Conservation (phyloP, 2,329 filamentous ascomycete genomes). For the Talaromyces pinophilus region DNA sequence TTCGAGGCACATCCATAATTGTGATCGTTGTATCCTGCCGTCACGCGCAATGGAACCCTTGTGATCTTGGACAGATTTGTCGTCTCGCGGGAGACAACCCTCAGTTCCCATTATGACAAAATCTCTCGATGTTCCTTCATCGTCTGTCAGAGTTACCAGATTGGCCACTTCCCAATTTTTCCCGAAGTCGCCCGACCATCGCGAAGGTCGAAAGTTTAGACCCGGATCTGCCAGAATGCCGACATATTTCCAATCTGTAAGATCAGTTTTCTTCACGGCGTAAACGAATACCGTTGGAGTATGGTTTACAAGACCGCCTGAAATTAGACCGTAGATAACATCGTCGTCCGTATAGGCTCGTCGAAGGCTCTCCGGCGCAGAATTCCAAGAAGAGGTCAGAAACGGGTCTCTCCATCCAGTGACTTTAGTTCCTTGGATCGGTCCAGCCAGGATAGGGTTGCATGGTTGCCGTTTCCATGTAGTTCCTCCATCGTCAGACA, state of each 20-base stretch:
- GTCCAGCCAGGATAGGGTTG: no score
- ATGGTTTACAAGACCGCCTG: slow-evolving; percentile 33
- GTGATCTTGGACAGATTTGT: slow-evolving; percentile 2
- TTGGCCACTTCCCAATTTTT: slow-evolving; percentile 57
- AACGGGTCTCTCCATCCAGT: no score
- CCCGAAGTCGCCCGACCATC: slow-evolving; percentile 54
- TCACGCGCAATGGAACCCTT: slow-evolving; percentile 3
- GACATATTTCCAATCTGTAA: slow-evolving; percentile 50
- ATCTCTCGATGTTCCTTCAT: slow-evolving; percentile 34
- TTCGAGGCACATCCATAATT: slow-evolving; percentile 51
- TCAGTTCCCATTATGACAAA: slow-evolving; percentile 53
- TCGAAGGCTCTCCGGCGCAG: slow-evolving; percentile 17
- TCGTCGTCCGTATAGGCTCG: no score
- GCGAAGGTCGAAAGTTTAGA: slow-evolving; percentile 41
- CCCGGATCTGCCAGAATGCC: slow-evolving; percentile 48
- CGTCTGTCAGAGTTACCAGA: slow-evolving; percentile 46
- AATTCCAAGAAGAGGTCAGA: slow-evolving; percentile 25
- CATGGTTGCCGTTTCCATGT: no score
- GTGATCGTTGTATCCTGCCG: slow-evolving; percentile 34
- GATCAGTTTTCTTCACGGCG: slow-evolving; percentile 41
- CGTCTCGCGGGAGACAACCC: slow-evolving; percentile 35
- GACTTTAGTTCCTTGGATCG: no score
- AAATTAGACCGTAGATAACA: no score
- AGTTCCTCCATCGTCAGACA: no score
- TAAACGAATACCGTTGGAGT: slow-evolving; percentile 54